Evolutionary conservation across 352 stramenopile species (phyloP).

Genomic region (Globisporangium cystogenes): DNA sequence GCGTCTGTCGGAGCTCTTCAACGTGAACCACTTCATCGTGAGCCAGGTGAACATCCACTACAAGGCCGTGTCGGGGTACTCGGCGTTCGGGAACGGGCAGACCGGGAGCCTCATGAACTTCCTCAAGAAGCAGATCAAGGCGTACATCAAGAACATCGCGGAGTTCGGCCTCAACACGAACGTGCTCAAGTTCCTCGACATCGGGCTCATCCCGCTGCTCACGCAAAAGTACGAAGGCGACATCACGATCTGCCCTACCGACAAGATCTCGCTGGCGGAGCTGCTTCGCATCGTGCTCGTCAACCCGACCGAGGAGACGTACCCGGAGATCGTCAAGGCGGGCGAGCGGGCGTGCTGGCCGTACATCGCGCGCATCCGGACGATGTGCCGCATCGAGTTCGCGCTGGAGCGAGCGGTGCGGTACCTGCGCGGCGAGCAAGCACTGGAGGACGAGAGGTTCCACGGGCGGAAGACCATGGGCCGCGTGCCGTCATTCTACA

Average conservation of each 20-base stretch:
- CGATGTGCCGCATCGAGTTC: constrained; percentile 96
- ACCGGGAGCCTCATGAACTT: constrained; percentile 89
- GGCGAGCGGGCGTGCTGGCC: constrained; percentile 91
- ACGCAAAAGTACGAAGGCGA: constrained; percentile 97
- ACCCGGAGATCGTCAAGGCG: constrained; percentile 69
- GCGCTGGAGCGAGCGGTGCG: constrained; percentile 90
- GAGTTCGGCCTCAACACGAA: constrained; percentile 83
- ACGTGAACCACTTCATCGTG: constrained; percentile 99
- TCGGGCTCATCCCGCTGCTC: constrained; percentile 72
- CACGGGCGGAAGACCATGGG: constrained; percentile 68
- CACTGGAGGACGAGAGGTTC: constrained; percentile 67
- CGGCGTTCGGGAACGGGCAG: constrained; percentile 66
- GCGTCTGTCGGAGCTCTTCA: constrained; percentile 95
- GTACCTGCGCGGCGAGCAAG: constrained; percentile 77
- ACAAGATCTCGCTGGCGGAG: constrained; percentile 81
- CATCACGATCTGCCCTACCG: constrained; percentile 95
- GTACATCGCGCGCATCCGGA: constrained; percentile 94
- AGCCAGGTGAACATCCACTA: constrained; percentile 92
- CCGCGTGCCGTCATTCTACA: constrained; percentile 86
- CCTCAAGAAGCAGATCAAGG: constrained; percentile 93
- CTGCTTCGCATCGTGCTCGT: constrained; percentile 74
- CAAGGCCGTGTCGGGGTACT: constrained; percentile 80
- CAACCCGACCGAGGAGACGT: constrained; percentile 72
- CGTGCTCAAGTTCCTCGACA: constrained; percentile 80
- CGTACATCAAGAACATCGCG: constrained; percentile 85